Evolutionary conservation across 768 basidiomycete species (phyloP), one percentile per base, ranked within the genome.

Genomic region (Trametes punicea): DNA sequence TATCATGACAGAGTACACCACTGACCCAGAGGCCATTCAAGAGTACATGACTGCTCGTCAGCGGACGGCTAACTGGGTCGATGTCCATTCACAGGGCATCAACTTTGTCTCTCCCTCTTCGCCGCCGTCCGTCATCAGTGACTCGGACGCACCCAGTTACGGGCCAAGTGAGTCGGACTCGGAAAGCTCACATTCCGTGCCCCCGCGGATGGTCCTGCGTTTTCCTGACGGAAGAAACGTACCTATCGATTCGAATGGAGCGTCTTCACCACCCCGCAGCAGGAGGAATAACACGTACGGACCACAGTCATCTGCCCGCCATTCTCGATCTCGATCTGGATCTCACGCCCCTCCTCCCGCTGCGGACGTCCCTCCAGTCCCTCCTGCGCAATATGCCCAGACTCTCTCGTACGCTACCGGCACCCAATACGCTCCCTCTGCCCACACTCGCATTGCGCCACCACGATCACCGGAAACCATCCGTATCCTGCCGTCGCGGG

Each of bases 191-290:
- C 73, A 72, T 56, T 79, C 78, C 0, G 63, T 82, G 10, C 88
- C 88, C 1, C 88, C 88, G 3, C 82, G 79, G 63, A 88, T 90
- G 85, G 70, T 89, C 56, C 71, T 90, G 63, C 80, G 80, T 51
- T 90, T 83, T 67, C 75, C 73, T 20, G 82, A 87, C 65, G 87
- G 88, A 2, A 68, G 83, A 34, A 84, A 88, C 69, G 69, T 84
- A 7, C 83, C 85, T 31, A 84, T 88, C 64, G 78, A 81, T n/a
- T 69, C 76, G 47, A 56, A 62, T 18, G 40, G 44, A 29, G 39
- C 16, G 26, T 54, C 44, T 31, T 46, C 61, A 13, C 49, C 52
- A 18, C 49, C 42, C 34, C 46, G 29, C 44, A 27, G 47, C 56
- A 50, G 50, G 54, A 23, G 38, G 46, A 51, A 39, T 50, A 39